Conservation (phyloP, 345 rosid species). For the Noccaea bulbosa region DNA sequence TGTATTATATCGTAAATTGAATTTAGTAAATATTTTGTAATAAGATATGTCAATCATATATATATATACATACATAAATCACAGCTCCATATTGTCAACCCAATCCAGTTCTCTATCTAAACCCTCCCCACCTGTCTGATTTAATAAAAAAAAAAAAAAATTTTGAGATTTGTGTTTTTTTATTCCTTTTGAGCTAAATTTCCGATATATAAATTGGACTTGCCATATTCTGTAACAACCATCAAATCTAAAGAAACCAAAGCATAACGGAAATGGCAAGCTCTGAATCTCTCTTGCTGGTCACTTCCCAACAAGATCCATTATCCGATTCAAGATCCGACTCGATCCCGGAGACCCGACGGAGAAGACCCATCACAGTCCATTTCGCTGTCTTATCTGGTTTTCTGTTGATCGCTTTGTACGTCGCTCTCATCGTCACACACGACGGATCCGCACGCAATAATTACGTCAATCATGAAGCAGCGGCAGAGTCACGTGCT, state of each 20-base stretch:
- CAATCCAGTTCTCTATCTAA: constrained; percentile 25
- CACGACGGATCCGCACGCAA: constrained; percentile 26
- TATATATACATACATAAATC: constrained; percentile 1
- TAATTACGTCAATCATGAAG: constrained; percentile 10
- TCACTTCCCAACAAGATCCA: constrained; percentile 37
- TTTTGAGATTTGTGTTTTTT: background rate
- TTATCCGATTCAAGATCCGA: constrained; percentile 34
- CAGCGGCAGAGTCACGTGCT: constrained; percentile 50
- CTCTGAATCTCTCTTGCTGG: constrained; percentile 40
- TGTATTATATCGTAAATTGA: no score
- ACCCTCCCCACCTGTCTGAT: constrained; percentile 7
- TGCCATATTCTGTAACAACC: background rate
- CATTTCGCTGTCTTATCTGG: constrained; percentile 38
- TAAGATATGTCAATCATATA: no score
- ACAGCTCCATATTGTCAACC: constrained; percentile 19
- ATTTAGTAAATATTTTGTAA: no score
- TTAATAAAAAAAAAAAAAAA: no score
- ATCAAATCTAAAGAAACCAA: constrained; percentile 30
- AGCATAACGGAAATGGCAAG: constrained; percentile 38
- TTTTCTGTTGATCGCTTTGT: constrained; percentile 46
- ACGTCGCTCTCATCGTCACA: constrained; percentile 43
- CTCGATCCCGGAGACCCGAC: constrained; percentile 24
- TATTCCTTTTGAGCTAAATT: background rate
- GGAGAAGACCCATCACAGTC: constrained; percentile 39
- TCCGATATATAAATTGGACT: constrained; percentile 8